These are phyloP conservation scores for Sarocladium oryzae DNA, from an alignment of 2,329 filamentous ascomycete species.

Conservation along the genomic window DNA sequence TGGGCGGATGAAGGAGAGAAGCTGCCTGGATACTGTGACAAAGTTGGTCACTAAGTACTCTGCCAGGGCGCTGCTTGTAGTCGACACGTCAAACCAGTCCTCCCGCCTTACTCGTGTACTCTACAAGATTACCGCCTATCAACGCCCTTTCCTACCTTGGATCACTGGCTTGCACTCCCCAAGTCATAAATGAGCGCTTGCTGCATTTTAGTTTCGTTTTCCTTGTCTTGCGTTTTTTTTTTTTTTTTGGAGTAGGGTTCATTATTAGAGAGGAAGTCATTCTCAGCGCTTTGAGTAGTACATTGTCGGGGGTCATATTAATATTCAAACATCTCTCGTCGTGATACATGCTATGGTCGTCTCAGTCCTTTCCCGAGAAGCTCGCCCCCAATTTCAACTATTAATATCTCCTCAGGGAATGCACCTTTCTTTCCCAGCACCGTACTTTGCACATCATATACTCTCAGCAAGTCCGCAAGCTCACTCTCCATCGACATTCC, in stretches of 20 bases:
- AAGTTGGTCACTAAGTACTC: slow-evolving; percentile 11
- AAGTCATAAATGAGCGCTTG: not conserved
- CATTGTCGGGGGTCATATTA: not conserved
- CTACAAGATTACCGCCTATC: too few species aligned
- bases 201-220: not conserved
- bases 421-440: slow-evolving; percentile 50
- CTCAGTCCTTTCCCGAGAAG: slow-evolving; percentile 44
- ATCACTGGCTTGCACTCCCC: not conserved
- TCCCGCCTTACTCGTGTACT: too few species aligned
- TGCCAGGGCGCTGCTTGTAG: not conserved
- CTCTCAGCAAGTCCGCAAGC: slow-evolving; percentile 70
- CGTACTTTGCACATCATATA: slow-evolving; percentile 65
- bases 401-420: slow-evolving; percentile 52
- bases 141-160: not conserved
- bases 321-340: not conserved
- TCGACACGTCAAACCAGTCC: too few species aligned
- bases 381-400: slow-evolving; percentile 47
- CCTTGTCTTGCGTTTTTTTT: not conserved
- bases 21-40: slow-evolving; percentile 50
- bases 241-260: not conserved
- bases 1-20: slow-evolving; percentile 61
- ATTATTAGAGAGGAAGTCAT: not conserved
- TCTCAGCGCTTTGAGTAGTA: not conserved
- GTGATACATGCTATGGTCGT: slow-evolving; percentile 18
- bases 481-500: slow-evolving; percentile 63